Percentiles rank a stretch among this genome's conserved stretches.
Conservation (phyloP, 805 yeast genomes). For the Wickerhamiella siamensis region DNA sequence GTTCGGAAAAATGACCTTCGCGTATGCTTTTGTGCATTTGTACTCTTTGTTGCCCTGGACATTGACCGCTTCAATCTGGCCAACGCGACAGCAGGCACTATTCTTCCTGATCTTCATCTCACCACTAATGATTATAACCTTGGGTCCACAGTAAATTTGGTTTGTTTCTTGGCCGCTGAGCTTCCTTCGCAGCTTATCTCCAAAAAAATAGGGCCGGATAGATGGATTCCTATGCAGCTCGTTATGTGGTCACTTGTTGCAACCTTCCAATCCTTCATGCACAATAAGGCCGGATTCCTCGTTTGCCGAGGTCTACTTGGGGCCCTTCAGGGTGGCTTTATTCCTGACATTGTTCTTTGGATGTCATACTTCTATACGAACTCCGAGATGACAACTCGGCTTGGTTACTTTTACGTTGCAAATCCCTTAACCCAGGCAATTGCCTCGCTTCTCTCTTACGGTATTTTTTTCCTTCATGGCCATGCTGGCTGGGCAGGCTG, state of each 20-base stretch:
- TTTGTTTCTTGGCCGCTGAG: slow-evolving; percentile 44
- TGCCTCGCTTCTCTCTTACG: slow-evolving; percentile 39
- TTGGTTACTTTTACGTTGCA: slow-evolving; percentile 48
- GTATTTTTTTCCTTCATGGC: slow-evolving; percentile 38
- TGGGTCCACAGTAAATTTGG: slow-evolving; percentile 43
- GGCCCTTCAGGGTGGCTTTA: slow-evolving; percentile 53
- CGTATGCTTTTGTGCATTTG: slow-evolving; percentile 43
- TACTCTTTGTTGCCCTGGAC: slow-evolving; percentile 46
- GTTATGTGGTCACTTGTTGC: slow-evolving; percentile 44
- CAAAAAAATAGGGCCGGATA: slow-evolving; percentile 48
- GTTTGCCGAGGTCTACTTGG: slow-evolving; percentile 41
- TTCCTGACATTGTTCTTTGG: slow-evolving; percentile 50
- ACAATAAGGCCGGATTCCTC: slow-evolving; percentile 30
- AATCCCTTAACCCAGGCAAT: slow-evolving; percentile 34
- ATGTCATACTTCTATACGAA: slow-evolving; percentile 51
- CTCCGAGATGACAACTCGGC: slow-evolving; percentile 41
- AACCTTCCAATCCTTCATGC: slow-evolving; percentile 35
- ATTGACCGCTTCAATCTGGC: slow-evolving; percentile 43
- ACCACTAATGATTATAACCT: slow-evolving; percentile 44
- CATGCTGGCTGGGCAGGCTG: slow-evolving; percentile 36
- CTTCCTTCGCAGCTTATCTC: slow-evolving; percentile 55
- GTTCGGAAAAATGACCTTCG: slow-evolving; percentile 39
- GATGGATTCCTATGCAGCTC: slow-evolving; percentile 50
- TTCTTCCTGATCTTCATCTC: slow-evolving; percentile 37
- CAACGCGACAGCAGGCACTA: slow-evolving; percentile 45